A percentile compares a stretch with the other conserved stretches of the same genome.
Conservation (phyloP, 441 rosid genomes). For the Erodium moschatum region DNA sequence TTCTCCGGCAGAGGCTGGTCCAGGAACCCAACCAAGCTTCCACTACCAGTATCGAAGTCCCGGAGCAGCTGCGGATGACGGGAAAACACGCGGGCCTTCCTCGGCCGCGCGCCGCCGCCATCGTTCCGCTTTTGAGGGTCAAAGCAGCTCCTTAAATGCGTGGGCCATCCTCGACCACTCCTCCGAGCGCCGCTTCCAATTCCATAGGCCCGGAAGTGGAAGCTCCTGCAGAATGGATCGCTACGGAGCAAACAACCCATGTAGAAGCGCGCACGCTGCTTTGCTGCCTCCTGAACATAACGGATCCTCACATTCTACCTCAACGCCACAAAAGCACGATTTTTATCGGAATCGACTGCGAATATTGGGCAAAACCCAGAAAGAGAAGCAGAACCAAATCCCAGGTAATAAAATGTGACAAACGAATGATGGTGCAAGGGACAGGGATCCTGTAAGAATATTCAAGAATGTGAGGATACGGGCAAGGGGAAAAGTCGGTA, state of each 20-base stretch:
- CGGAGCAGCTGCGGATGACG: slow-evolving; percentile 32
- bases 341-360: not conserved
- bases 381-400: not conserved
- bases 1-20: slow-evolving; percentile 30
- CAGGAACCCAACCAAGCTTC: slow-evolving; percentile 17
- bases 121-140: slow-evolving; percentile 28
- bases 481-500: too few relatives aligned
- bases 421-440: too few relatives aligned
- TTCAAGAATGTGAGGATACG: too few relatives aligned
- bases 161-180: slow-evolving; percentile 19
- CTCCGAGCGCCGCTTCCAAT: slow-evolving; percentile 23
- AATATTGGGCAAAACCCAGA: not conserved
- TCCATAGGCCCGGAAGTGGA: slow-evolving; percentile 25
- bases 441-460: too few relatives aligned
- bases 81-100: slow-evolving; percentile 37
- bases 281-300: slow-evolving; percentile 1
- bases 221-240: slow-evolving; percentile 31
- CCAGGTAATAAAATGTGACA: not conserved
- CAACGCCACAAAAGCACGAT: not conserved
- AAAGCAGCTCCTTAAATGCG: slow-evolving; percentile 35
- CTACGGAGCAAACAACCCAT: slow-evolving; percentile 41
- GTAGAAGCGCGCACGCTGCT: slow-evolving; percentile 2
- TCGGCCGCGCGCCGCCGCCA: slow-evolving; percentile 20
- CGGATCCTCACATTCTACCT: slow-evolving; percentile 1
- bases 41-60: slow-evolving; percentile 37